Conservation (phyloP, 768 basidiomycete species). For the Amanita subjunquillea region DNA sequence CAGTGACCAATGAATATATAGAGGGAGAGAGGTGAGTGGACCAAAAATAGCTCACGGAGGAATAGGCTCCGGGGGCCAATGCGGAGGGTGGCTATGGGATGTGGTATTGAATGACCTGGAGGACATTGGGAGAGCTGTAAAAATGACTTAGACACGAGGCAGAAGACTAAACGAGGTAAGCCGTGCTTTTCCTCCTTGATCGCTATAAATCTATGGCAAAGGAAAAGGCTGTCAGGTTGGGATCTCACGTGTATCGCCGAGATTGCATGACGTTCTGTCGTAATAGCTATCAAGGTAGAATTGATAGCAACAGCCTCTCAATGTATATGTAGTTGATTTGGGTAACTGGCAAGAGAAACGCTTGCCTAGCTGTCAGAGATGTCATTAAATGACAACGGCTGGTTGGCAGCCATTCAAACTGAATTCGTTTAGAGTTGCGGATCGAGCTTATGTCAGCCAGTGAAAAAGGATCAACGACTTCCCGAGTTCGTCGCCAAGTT, state of each 20-base stretch:
- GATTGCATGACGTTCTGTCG: constrained; percentile 14
- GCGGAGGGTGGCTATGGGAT: constrained; percentile 17
- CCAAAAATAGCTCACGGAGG: constrained; percentile 37
- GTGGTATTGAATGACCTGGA: constrained; percentile 26
- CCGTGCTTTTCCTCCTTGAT: constrained; percentile 7
- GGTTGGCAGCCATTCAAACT: background rate
- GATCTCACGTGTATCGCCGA: constrained; percentile 26
- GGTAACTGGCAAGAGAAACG: background rate
- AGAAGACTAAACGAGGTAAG: constrained; percentile 13
- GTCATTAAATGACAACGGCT: background rate
- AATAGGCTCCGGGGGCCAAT: constrained; percentile 38
- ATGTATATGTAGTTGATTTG: background rate
- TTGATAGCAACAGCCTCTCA: background rate
- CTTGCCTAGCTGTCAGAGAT: background rate
- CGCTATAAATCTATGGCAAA: constrained; percentile 6
- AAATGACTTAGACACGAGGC: constrained; percentile 25
- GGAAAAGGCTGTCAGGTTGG: constrained; percentile 18
- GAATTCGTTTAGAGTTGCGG: background rate
- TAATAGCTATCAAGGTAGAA: constrained; percentile 5
- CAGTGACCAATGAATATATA: constrained; percentile 7
- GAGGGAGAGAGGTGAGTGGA: constrained; percentile 5
- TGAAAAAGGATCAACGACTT: too few species aligned
- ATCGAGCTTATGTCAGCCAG: constrained; percentile 5
- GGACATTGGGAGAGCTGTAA: constrained; percentile 29
- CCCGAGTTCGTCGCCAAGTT: background rate